Evolutionary conservation across 177 flowering plant species (phyloP).

Genomic region (Tripterygium wilfordii): DNA sequence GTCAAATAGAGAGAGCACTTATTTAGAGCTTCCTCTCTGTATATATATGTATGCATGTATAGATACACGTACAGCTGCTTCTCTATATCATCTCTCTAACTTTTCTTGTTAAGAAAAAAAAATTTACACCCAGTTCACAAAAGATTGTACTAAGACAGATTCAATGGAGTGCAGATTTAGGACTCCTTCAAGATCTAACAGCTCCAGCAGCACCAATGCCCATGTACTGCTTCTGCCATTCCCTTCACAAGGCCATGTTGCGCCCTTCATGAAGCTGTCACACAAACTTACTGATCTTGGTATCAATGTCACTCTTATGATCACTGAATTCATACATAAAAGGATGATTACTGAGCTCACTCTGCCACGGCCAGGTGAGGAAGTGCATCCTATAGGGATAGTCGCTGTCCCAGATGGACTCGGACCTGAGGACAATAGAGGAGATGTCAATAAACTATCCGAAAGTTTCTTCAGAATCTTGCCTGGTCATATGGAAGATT

Average conservation of each 20-base stretch:
- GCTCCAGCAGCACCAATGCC: too few relatives aligned
- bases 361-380: not conserved
- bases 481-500: conserved; percentile 24
- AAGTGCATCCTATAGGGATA: conserved; percentile 1
- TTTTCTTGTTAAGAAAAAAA: too few relatives aligned
- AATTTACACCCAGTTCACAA: too few relatives aligned
- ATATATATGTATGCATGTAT: too few relatives aligned
- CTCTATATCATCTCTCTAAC: too few relatives aligned
- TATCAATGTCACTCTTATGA: conserved; percentile 15
- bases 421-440: conserved; percentile 13
- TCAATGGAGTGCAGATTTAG: too few relatives aligned
- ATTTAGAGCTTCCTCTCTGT: too few relatives aligned
- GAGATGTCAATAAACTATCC: conserved; percentile 7
- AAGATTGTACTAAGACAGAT: too few relatives aligned
- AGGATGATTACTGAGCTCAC: not conserved
- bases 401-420: conserved; percentile 20
- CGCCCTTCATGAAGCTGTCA: conserved; percentile 17
- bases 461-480: conserved; percentile 8
- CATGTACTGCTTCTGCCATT: conserved; percentile 1
- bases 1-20: too few relatives aligned
- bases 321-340: conserved; percentile 9
- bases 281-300: conserved; percentile 9
- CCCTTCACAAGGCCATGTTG: conserved; percentile 15
- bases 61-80: too few relatives aligned
- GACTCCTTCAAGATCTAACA: too few relatives aligned